Conservation (phyloP, 2,329 filamentous ascomycete species). For the Stemphylium lycopersici region DNA sequence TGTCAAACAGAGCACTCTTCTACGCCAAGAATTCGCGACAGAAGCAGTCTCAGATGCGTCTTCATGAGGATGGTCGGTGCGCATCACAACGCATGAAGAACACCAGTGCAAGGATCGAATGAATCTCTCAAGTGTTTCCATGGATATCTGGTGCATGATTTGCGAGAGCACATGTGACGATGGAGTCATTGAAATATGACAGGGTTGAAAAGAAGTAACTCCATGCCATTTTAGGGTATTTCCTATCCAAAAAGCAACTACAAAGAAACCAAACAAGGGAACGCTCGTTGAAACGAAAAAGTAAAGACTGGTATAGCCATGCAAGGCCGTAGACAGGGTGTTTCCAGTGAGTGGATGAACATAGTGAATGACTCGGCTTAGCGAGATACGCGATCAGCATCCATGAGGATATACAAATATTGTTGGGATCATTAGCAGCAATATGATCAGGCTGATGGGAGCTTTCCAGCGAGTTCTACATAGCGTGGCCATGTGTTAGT, state of each 20-base stretch:
- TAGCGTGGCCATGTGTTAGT: slow-evolving; percentile 49
- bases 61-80: background rate
- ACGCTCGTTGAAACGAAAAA: background rate
- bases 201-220: background rate
- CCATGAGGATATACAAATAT: background rate
- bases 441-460: slow-evolving; percentile 5
- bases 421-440: background rate
- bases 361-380: background rate
- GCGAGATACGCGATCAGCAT: background rate
- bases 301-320: background rate
- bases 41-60: background rate
- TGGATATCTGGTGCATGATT: background rate
- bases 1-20: background rate
- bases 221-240: slow-evolving; percentile 9
- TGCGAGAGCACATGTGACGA: background rate
- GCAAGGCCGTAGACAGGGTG: background rate
- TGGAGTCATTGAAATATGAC: background rate
- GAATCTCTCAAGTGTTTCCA: background rate
- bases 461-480: slow-evolving; percentile 37
- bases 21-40: background rate
- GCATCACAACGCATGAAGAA: background rate
- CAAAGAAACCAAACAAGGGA: background rate
- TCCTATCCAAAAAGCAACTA: slow-evolving; percentile 3
- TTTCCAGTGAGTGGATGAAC: background rate
- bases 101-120: background rate